Base-by-base conservation (phyloP, 192 early-diverging fungal genomes). In the Coemansia sp. region DNA sequence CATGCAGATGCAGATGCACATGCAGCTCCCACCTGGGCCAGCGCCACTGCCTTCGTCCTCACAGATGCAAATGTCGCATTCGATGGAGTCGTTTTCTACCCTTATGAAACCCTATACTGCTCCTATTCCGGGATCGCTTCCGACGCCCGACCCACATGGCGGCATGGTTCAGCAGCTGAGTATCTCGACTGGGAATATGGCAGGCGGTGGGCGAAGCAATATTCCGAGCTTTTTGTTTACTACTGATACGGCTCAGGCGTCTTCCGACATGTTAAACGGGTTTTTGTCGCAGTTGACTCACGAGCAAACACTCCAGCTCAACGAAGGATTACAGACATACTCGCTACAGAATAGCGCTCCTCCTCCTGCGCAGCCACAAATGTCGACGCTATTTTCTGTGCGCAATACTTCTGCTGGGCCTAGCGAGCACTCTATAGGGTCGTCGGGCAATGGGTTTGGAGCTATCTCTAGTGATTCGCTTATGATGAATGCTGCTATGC, bases 1-100 rank as follows among this genome's bases (percentile, higher is more conserved):
- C 2, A 63, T 77, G 65, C 82, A 84, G 41, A 84, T 78, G 81
- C 81, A 84, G 51, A 73, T 78, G 76, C 77, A 76, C 7, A 76
- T 76, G 77, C 74, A 73, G 73, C 60, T 76, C 3, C 76, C 76
- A 18, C 61, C 61, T 34, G 61, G 5, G 61, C 61, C 16, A 24
- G 38, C 61, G 61, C 61, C 34, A 42, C 61, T 20, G 10, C 34
- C 31, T 18, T 41, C 38, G 38, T 63, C 61, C 61, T 42, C 57
- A 36, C 57, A 60, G 57, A 60, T 60, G 57, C 57, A 60, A 34
- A 31, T 60, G n/a, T 27, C 68, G 64, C 75, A 65, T n/a, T 22
- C 64, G 13, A 24, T 20, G 24, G 67, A 67, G 11, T 7, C 61
- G 20, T 74, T 77, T 34, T 66, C 73, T 5, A 76, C 76, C 0